phyloP scores from a whole-genome alignment of 108 stramenopile species.

The Cylindrotheca fusiformis region DNA sequence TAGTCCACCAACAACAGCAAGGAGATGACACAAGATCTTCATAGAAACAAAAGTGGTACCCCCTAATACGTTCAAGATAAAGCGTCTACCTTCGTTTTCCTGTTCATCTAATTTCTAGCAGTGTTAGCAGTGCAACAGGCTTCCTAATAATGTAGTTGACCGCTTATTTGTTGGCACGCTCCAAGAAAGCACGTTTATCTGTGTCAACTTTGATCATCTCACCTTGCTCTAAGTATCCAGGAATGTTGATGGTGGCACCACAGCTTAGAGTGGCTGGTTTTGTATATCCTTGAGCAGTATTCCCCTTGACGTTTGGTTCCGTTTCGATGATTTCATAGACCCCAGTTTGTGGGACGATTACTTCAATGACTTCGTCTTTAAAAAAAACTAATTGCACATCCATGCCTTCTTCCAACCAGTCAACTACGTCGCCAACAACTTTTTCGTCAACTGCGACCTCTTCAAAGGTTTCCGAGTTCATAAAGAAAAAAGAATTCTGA shows the following conservation, averaged over 20 bases:
- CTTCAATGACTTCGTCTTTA: constrained; percentile 87
- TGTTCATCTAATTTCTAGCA: not conserved
- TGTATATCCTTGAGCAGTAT: constrained; percentile 88
- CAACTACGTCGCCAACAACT: constrained; percentile 64
- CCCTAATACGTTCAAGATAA: too few relatives aligned
- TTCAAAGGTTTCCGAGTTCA: constrained; percentile 92
- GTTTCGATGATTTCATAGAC: constrained; percentile 80
- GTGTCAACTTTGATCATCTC: constrained; percentile 78
- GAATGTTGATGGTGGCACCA: constrained; percentile 78
- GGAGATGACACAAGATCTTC: too few relatives aligned
- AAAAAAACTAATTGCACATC: constrained; percentile 71
- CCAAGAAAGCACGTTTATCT: constrained; percentile 62
- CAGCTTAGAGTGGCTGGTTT: constrained; percentile 74
- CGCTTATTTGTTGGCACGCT: constrained; percentile 18
- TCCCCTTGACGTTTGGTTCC: constrained; percentile 91
- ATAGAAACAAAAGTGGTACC: too few relatives aligned
- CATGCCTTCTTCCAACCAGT: constrained; percentile 88
- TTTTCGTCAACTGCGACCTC: constrained; percentile 64
- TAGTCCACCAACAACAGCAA: too few relatives aligned
- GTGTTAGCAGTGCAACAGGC: not conserved
- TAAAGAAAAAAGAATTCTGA: constrained; percentile 77
- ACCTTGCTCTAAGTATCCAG: constrained; percentile 76
- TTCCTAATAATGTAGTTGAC: not conserved
- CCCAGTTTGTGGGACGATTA: constrained; percentile 65
- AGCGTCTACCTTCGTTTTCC: too few relatives aligned